Conservation (phyloP, 208 protist genomes). For the Leishmania tropica region DNA sequence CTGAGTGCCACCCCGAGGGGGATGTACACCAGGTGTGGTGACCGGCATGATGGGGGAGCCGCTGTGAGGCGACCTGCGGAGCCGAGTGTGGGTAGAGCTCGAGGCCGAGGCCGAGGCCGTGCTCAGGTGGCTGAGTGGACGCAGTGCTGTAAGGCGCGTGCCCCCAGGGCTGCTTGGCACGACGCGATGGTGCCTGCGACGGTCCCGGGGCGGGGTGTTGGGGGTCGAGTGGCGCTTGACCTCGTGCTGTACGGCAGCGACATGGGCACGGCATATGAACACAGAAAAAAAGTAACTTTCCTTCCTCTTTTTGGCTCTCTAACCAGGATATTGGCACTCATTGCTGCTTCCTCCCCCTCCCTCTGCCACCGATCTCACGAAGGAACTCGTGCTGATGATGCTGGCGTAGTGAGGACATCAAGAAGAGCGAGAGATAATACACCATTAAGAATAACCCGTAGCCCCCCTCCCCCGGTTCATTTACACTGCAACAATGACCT, state of each 20-base stretch:
- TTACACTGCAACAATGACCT: neutral
- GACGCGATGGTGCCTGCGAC: neutral
- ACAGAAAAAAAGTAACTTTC: neutral
- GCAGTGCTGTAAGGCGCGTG: neutral
- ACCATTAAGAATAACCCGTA: neutral
- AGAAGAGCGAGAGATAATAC: neutral
- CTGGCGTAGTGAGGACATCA: neutral
- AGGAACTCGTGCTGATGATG: neutral
- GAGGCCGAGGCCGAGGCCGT: too few species aligned
- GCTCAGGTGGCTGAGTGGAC: neutral
- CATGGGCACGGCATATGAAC: neutral
- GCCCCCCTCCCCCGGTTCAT: neutral
- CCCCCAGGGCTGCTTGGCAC: neutral
- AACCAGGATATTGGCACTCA: neutral
- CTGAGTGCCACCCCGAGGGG: neutral
- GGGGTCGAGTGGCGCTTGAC: neutral
- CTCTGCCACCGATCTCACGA: neutral
- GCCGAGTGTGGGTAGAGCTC: too few species aligned
- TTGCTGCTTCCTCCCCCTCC: neutral
- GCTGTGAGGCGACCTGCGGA: neutral
- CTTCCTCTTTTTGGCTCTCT: neutral
- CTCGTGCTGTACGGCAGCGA: neutral
- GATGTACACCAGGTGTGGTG: neutral
- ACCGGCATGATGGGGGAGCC: neutral
- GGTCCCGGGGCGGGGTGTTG: too few species aligned